A percentile compares a stretch with the other conserved stretches of the same genome.
These are phyloP conservation scores for Collybia sordida DNA, from an alignment of 768 basidiomycete genomes.

Conservation along the genomic window DNA sequence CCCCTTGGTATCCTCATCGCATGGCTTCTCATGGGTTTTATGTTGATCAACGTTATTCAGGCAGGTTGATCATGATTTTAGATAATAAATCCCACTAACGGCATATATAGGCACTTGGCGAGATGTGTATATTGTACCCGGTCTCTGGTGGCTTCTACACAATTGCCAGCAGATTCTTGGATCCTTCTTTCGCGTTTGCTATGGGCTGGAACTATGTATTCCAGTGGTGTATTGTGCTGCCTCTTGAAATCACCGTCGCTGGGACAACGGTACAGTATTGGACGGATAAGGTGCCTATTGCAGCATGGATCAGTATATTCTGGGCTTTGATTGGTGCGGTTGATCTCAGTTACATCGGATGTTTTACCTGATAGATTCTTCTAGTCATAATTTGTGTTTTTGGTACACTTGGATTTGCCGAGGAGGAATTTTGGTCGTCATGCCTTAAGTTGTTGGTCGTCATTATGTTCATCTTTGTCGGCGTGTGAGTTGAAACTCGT, in stretches of 20 bases:
- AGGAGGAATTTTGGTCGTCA: slow-evolving; percentile 50
- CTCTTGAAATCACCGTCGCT: slow-evolving; percentile 45
- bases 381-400: slow-evolving; percentile 38
- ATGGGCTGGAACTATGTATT: slow-evolving; percentile 52
- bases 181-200: slow-evolving; percentile 45
- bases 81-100: not conserved
- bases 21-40: slow-evolving; percentile 44
- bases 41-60: slow-evolving; percentile 49
- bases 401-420: slow-evolving; percentile 45
- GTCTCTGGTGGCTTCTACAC: slow-evolving; percentile 51
- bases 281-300: slow-evolving; percentile 36
- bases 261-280: slow-evolving; percentile 44
- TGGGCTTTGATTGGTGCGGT: slow-evolving; percentile 36
- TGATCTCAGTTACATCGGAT: not conserved
- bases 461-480: slow-evolving; percentile 45
- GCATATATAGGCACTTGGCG: slow-evolving; percentile 37
- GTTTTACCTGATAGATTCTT: not conserved
- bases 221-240: slow-evolving; percentile 44
- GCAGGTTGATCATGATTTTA: slow-evolving; percentile 15
- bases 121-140: slow-evolving; percentile 48
- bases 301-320: slow-evolving; percentile 46
- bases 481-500: slow-evolving; percentile 28
- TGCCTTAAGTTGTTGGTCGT: slow-evolving; percentile 44
- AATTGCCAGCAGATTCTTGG: slow-evolving; percentile 42
- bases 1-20: slow-evolving; percentile 43